Conservation (phyloP, 2,329 filamentous ascomycete species). For the Cercospora citrullina region DNA sequence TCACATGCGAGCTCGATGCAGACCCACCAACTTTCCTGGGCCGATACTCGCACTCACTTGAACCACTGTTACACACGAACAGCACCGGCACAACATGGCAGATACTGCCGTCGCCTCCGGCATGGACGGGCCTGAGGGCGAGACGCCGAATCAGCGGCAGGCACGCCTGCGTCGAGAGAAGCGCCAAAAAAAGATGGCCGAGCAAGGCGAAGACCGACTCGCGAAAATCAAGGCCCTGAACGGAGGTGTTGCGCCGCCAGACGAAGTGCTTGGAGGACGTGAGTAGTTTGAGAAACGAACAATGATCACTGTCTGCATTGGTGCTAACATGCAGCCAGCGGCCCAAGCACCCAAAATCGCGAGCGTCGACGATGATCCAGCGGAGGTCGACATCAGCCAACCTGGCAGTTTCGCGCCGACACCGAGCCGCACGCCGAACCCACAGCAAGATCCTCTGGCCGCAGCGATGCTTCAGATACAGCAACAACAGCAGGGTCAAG, state of each 20-base stretch:
- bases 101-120: conserved; percentile 31
- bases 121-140: conserved; percentile 33
- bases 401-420: conserved; percentile 23
- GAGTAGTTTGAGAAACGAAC: background rate
- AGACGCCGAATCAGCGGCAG: conserved; percentile 55
- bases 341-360: conserved; percentile 37
- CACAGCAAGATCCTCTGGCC: conserved; percentile 31
- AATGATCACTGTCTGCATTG: background rate
- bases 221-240: conserved; percentile 74
- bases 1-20: background rate
- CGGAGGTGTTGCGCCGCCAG: conserved; percentile 42
- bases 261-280: conserved; percentile 36
- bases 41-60: background rate
- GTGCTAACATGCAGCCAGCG: conserved; percentile 28
- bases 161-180: conserved; percentile 76
- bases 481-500: conserved; percentile 26
- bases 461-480: conserved; percentile 34
- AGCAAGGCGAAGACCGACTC: conserved; percentile 67
- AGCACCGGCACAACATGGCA: conserved; percentile 29
- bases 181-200: conserved; percentile 74
- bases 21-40: background rate
- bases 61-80: background rate
- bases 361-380: conserved; percentile 61
- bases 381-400: conserved; percentile 66
- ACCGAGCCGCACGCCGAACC: conserved; percentile 15